These are phyloP conservation scores for Fusarium sp. DNA, from an alignment of 2,329 filamentous ascomycete genomes.

Conservation along the genomic window DNA sequence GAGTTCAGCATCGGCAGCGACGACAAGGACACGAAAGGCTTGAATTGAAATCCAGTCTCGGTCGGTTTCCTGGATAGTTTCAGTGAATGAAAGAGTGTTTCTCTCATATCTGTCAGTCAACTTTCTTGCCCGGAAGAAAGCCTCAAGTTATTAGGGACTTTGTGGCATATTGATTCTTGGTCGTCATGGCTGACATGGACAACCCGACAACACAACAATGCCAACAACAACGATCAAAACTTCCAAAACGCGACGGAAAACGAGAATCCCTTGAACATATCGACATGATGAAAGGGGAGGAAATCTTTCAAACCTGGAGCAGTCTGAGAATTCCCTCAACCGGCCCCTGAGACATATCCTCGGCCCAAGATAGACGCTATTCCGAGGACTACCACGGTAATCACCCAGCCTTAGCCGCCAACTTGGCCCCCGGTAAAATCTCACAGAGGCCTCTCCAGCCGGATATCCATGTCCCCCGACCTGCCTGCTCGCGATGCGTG, in stretches of 20 bases:
- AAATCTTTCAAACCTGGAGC: background rate
- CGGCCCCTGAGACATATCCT: slow-evolving; percentile 1
- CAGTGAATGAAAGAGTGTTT: background rate
- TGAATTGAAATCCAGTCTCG: background rate
- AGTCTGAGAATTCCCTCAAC: slow-evolving; percentile 5
- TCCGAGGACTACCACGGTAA: slow-evolving; percentile 9
- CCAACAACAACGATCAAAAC: background rate
- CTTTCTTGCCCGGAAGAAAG: background rate
- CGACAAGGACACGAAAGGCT: background rate
- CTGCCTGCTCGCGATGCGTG: background rate
- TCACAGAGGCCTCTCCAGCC: background rate
- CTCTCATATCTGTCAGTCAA: background rate
- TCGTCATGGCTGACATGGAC: background rate
- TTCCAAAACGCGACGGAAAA: background rate
- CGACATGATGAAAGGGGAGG: background rate
- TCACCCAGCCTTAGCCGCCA: background rate
- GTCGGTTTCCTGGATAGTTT: background rate
- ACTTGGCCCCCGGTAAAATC: background rate
- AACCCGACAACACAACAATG: background rate
- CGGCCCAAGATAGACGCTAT: slow-evolving; percentile 5
- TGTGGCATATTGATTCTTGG: background rate
- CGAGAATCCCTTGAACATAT: background rate
- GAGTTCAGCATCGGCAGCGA: background rate
- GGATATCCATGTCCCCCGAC: background rate
- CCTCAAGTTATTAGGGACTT: background rate